phyloP scores from a whole-genome alignment of 345 rosid species.

The Populus ilicifolia region DNA sequence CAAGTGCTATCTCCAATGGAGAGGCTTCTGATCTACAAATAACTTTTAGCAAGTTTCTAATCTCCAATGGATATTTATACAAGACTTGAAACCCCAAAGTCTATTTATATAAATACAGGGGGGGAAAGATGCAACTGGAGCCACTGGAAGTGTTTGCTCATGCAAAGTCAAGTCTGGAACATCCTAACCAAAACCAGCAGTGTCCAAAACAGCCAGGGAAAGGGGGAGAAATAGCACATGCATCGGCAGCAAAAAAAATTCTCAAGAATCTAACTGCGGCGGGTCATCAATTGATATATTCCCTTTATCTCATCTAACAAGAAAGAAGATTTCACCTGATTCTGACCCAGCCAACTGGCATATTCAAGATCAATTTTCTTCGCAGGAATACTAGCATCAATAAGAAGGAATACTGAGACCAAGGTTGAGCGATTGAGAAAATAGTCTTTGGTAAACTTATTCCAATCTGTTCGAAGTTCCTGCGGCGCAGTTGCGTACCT shows the following conservation, averaged over 20 bases:
- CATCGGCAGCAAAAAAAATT: background rate
- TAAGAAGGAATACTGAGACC: slow-evolving; percentile 82
- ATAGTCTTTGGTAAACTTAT: slow-evolving; percentile 78
- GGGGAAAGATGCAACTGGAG: background rate
- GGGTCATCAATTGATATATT: background rate
- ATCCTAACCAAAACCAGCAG: too few relatives aligned
- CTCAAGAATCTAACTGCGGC: background rate
- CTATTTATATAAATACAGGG: background rate
- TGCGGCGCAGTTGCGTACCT: slow-evolving; percentile 94
- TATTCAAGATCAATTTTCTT: slow-evolving; percentile 88
- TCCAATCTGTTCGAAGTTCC: slow-evolving; percentile 74
- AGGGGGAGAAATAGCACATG: too few relatives aligned
- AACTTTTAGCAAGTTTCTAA: background rate
- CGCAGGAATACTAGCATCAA: slow-evolving; percentile 91
- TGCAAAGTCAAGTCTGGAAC: background rate
- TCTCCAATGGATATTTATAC: too few relatives aligned
- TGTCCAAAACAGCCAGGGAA: too few relatives aligned
- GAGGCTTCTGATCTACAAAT: background rate
- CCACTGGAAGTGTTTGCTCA: background rate
- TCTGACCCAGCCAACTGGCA: slow-evolving; percentile 96
- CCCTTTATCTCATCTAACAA: background rate
- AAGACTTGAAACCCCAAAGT: background rate
- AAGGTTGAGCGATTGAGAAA: slow-evolving; percentile 77
- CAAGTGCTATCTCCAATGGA: background rate
- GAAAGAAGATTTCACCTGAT: slow-evolving; percentile 51